phyloP scores from a whole-genome alignment of 1,284 basidiomycete genomes.

The Moniliophthora roreri region DNA sequence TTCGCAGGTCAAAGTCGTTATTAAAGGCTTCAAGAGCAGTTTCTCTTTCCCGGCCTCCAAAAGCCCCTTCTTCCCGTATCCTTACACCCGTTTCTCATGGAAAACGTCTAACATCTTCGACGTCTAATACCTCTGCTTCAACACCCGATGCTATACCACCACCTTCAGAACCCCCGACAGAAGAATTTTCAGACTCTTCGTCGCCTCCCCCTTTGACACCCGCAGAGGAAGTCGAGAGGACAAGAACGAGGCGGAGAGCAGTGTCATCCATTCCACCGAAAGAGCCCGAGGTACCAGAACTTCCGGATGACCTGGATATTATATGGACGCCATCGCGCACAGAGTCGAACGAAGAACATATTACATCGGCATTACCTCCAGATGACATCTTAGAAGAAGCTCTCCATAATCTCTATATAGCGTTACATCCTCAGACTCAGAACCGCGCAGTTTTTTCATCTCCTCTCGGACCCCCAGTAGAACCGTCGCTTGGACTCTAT shows the following conservation, averaged over 20 bases:
- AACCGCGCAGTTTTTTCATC: conserved; percentile 65
- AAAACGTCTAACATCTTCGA: conserved; percentile 21
- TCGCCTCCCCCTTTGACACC: conserved; percentile 19
- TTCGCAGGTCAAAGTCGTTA: conserved; percentile 51
- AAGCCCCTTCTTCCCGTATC: neutral
- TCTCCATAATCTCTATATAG: conserved; percentile 69
- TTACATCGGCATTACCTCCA: conserved; percentile 39
- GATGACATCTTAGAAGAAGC: conserved; percentile 68
- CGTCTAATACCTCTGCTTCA: conserved; percentile 31
- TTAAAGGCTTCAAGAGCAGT: conserved; percentile 32
- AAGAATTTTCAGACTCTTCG: neutral
- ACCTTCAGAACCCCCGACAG: conserved; percentile 1
- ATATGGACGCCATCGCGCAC: conserved; percentile 57
- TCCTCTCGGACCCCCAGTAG: conserved; percentile 49
- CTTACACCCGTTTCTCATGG: neutral
- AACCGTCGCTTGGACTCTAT: conserved; percentile 79
- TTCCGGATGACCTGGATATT: conserved; percentile 58
- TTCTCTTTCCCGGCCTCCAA: neutral
- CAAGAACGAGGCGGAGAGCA: conserved; percentile 39
- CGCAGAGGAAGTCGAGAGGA: conserved; percentile 42
- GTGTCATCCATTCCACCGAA: conserved; percentile 26
- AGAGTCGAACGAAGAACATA: conserved; percentile 22
- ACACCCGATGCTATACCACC: neutral
- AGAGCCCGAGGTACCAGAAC: conserved; percentile 40
- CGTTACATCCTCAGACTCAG: conserved; percentile 78